These are phyloP conservation scores for Mortierella sp. DNA, from an alignment of 371 early-diverging fungal species.

Conservation along the genomic window DNA sequence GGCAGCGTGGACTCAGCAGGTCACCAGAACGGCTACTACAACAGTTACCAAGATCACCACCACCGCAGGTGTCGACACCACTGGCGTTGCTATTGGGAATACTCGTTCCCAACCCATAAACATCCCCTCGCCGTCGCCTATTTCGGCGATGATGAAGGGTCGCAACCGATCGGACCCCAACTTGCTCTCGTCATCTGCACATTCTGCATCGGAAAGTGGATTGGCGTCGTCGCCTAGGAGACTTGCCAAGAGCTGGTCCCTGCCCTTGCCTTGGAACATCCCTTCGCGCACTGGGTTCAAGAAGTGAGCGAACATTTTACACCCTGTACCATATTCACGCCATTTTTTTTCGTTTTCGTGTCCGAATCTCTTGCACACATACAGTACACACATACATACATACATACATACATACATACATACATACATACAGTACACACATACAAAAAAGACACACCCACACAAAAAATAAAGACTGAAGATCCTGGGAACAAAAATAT, in stretches of 20 bases:
- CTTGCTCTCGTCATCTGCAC: not conserved
- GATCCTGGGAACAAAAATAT: not conserved
- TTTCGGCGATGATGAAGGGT: constrained; percentile 6
- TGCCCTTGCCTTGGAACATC: constrained; percentile 36
- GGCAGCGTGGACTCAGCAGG: constrained; percentile 6
- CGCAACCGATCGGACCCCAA: constrained; percentile 32
- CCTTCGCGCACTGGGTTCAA: constrained; percentile 22
- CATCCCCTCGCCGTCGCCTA: not conserved
- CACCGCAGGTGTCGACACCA: not conserved
- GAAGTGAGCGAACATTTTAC: not conserved
- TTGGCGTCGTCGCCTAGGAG: constrained; percentile 8
- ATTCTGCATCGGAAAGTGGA: not conserved
- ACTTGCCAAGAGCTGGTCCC: constrained; percentile 27
- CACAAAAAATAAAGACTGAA: too few relatives aligned
- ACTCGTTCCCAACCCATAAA: not conserved
- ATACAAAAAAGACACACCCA: not conserved
- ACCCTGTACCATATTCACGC: not conserved
- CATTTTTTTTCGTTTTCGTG: not conserved
- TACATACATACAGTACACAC: not conserved
- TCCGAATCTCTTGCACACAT: not conserved
- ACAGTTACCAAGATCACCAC: not conserved
- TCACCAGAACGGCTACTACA: not conserved
- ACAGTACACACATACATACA: not conserved
- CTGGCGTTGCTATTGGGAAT: not conserved
- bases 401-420: not conserved